Base-by-base conservation (phyloP, 73 alveolate genomes). In the Symbiodinium pilosum region DNA sequence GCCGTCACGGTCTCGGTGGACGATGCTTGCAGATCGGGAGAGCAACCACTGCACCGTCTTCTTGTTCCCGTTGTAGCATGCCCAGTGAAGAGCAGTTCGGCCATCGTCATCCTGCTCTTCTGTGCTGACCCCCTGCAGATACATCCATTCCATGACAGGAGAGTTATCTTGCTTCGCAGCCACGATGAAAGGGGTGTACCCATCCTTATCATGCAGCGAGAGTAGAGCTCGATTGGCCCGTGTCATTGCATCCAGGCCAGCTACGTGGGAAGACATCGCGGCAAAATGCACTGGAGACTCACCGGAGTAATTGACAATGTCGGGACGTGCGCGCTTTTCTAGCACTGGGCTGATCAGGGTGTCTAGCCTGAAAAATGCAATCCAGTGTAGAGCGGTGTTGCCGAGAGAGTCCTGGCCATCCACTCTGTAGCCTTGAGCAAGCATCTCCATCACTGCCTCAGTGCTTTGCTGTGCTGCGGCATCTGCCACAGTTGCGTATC, bases 61-160 rank as follows among this genome's bases (percentile, higher is more conserved):
- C 71, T 84, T 20, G 43, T 88, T 88, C 73, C 95, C 98, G 28
- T 92, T 92, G 98, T 71, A 75, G 91, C 98, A 92, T 16, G 98
- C 98, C 98, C 98, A 92, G 0, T 71, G 98, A 84, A 92, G 54
- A 43, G 98, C 91, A 0, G 98, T 92, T 69, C 98, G 26, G 89
- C 98, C 98, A 42, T 34, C 69, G 83, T 92, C 98, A 39, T 92
- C 98, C 85, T 91, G 96, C 87, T 91, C 96, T 54, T 91, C 96
- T 12, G 69, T 32, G 34, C 96, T 91, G 96, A 91, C 83, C 54
- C 96, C 96, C 47, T 91, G 64, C 51, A 91, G 51, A 38, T 91
- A 91, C 96, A 91, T 68, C 96, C 96, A 91, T 77, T 91, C 96
- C 96, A 91, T 91, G 52, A 91, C 34, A 28, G 87, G 96, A 16